A percentile compares a stretch with the other conserved stretches of the same genome.
phyloP scores from a whole-genome alignment of 352 stramenopile genomes.

The Phytophthora rubi region DNA sequence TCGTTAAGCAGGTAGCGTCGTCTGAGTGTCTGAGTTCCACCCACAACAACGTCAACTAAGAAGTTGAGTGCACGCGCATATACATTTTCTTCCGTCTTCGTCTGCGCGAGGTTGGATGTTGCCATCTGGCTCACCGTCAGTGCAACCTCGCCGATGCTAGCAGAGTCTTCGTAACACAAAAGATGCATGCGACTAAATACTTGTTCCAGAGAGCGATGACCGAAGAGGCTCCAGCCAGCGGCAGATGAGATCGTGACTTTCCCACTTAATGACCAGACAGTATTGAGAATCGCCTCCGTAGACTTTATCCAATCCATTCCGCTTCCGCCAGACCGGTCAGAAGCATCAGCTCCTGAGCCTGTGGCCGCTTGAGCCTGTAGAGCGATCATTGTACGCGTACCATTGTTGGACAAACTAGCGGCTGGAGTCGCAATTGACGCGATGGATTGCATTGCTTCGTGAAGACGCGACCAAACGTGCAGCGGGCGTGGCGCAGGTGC shows the following conservation, averaged over 20 bases:
- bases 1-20: slow-evolving; percentile 42
- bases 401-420: slow-evolving; percentile 22
- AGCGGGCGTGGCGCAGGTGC: slow-evolving; percentile 44
- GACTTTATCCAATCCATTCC: slow-evolving; percentile 68
- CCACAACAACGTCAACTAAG: slow-evolving; percentile 33
- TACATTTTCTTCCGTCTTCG: slow-evolving; percentile 17
- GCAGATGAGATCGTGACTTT: slow-evolving; percentile 57
- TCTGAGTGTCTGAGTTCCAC: not conserved
- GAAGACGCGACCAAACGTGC: slow-evolving; percentile 51
- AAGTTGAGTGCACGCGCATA: slow-evolving; percentile 46
- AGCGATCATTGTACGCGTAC: slow-evolving; percentile 28
- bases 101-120: slow-evolving; percentile 27
- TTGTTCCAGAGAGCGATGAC: slow-evolving; percentile 50
- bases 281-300: slow-evolving; percentile 61
- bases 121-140: slow-evolving; percentile 61
- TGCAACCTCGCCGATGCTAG: slow-evolving; percentile 56
- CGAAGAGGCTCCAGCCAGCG: slow-evolving; percentile 59
- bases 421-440: slow-evolving; percentile 32
- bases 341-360: slow-evolving; percentile 19
- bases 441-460: slow-evolving; percentile 40
- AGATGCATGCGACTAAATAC: slow-evolving; percentile 61
- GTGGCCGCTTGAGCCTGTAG: slow-evolving; percentile 36
- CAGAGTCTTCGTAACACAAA: slow-evolving; percentile 60
- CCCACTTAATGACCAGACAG: slow-evolving; percentile 71
- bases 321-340: slow-evolving; percentile 8